Conservation (phyloP, 2,329 filamentous ascomycete genomes). For the Clonostachys rosea region DNA sequence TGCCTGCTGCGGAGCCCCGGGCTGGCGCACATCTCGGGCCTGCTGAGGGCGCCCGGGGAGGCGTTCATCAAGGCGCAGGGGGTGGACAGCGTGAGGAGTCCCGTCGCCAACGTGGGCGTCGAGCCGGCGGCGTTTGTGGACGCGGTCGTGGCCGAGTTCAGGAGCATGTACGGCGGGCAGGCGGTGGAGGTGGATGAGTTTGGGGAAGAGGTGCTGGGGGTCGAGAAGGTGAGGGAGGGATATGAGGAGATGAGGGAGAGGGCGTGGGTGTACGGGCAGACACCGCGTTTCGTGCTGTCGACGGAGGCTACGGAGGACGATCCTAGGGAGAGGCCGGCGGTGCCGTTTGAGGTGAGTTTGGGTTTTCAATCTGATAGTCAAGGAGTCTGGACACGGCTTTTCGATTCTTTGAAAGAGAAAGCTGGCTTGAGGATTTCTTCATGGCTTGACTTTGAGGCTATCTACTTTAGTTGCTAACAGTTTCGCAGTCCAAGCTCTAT, state of each 20-base stretch:
- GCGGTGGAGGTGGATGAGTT: constrained; percentile 22
- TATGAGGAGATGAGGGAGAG: constrained; percentile 40
- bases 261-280: constrained; percentile 81
- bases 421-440: too few species aligned
- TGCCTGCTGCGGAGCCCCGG: constrained; percentile 78
- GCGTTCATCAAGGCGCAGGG: constrained; percentile 75
- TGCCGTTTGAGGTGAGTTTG: constrained; percentile 38
- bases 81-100: constrained; percentile 86
- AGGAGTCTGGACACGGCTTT: too few species aligned
- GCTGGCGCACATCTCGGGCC: constrained; percentile 60
- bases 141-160: constrained; percentile 63
- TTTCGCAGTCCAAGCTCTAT: constrained; percentile 17
- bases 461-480: background rate
- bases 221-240: constrained; percentile 32
- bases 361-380: background rate
- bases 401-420: too few species aligned
- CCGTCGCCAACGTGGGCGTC: constrained; percentile 70
- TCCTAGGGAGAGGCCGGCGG: constrained; percentile 45
- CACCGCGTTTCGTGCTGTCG: constrained; percentile 74
- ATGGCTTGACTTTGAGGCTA: too few species aligned
- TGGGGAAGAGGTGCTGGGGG: constrained; percentile 40
- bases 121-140: constrained; percentile 36
- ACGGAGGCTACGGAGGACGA: constrained; percentile 55
- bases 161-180: constrained; percentile 52
- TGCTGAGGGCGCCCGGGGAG: constrained; percentile 75